Percentiles rank a stretch among this genome's conserved stretches.
Conservation (phyloP, 176 grass and related monocot genomes). For the Carex pumila region DNA sequence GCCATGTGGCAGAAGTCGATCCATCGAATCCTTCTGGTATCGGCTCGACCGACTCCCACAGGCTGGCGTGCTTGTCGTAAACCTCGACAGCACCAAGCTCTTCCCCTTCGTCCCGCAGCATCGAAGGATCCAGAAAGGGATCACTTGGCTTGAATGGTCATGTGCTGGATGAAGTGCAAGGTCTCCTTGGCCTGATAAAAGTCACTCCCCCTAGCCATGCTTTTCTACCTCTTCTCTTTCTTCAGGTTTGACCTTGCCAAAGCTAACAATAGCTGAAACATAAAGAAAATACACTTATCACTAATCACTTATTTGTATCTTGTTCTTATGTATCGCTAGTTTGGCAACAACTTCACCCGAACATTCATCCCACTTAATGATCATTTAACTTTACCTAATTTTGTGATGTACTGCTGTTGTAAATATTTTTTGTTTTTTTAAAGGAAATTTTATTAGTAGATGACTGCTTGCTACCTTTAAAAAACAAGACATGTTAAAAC, state of each 20-base stretch:
- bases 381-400: no score
- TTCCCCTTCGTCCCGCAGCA: slow-evolving; percentile 40
- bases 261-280: slow-evolving; percentile 82
- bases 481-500: background rate
- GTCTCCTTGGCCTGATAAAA: slow-evolving; percentile 15
- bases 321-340: no score
- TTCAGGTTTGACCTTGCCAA: slow-evolving; percentile 68
- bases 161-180: no score
- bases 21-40: slow-evolving; percentile 42
- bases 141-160: no score
- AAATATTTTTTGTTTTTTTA: no score
- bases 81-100: slow-evolving; percentile 53
- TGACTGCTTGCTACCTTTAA: no score
- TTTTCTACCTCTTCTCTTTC: slow-evolving; percentile 63
- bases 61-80: slow-evolving; percentile 8
- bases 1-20: slow-evolving; percentile 50
- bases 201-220: slow-evolving; percentile 69
- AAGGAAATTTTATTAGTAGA: no score
- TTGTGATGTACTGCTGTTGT: no score
- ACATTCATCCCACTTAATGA: no score
- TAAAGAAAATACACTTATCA: slow-evolving; percentile 1
- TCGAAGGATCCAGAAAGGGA: no score
- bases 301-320: no score
- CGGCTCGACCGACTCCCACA: slow-evolving; percentile 42
- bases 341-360: no score